Base-by-base conservation (phyloP, 2,329 filamentous ascomycete species). In the Dissoconium aciculare region DNA sequence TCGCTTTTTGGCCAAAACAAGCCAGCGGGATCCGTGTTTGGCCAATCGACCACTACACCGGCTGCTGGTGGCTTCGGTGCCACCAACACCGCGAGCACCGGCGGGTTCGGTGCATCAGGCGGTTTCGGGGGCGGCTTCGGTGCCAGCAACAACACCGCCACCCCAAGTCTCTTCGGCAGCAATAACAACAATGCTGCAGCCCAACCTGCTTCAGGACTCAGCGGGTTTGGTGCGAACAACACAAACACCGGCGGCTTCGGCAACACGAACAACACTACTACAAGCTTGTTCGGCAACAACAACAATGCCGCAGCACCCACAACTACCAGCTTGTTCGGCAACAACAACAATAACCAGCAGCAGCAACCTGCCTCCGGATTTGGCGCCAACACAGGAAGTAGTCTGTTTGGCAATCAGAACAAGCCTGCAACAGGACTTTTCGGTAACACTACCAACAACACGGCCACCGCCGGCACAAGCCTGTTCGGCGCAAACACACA, bases 21-120 rank as follows among this genome's bases (percentile, higher is more conserved):
- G 8, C n/a, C n/a, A n/a, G n/a, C n/a, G n/a, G 45, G 48, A 11
- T 44, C 46, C n/a, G 39, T 56, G 13, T 58, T 59, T 34, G 50
- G 51, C n/a, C n/a, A n/a, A n/a, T n/a, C n/a, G n/a, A n/a, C n/a
- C n/a, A n/a, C n/a, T n/a, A n/a, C n/a, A n/a, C n/a, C n/a, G n/a
- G 44, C 47, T 11, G 53, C 49, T 16, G 84, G 83, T 35, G 79
- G 78, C 4, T 93, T 93, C 54, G 85, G 83, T 11, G 65, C 74
- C 32, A 66, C 62, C 43, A 69, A 66, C n/a, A n/a, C n/a, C n/a
- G n/a, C n/a, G n/a, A n/a, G 28, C 19, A 37, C 32, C 5, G 29
- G 15, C 2, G 58, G 57, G 2, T 64, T 62, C 28, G 50, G 49
- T 21, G 60, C 54, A 13, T 39, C 52, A 31, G n/a, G n/a, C n/a